Conservation (phyloP, 495 filamentous ascomycete genomes). For the Tuber borchii region DNA sequence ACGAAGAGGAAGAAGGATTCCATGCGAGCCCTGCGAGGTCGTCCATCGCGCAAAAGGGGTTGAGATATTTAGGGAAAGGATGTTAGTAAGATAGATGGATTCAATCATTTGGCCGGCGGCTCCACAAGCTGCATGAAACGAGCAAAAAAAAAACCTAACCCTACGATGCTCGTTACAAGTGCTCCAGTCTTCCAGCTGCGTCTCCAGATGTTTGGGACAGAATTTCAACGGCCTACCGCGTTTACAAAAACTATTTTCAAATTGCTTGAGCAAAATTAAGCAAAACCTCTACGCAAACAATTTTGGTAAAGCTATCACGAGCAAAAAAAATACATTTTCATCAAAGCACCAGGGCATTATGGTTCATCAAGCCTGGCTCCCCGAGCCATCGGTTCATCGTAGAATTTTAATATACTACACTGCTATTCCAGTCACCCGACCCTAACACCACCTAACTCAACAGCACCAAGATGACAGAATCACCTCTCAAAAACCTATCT, state of each 20-base stretch:
- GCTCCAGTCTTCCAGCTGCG: not conserved
- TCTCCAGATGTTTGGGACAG: not conserved
- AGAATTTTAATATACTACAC: not conserved
- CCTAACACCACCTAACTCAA: conserved; percentile 55
- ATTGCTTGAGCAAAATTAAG: not conserved
- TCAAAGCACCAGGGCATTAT: not conserved
- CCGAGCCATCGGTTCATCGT: not conserved
- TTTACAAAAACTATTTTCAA: not conserved
- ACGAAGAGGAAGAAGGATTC: conserved; percentile 20
- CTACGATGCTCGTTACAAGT: not conserved
- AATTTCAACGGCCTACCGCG: not conserved
- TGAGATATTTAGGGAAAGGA: not conserved
- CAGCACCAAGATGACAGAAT: conserved; percentile 87
- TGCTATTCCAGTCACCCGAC: not conserved
- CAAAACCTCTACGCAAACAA: not conserved
- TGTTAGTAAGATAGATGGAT: not conserved
- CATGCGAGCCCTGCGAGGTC: conserved; percentile 34
- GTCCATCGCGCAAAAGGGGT: conserved; percentile 21
- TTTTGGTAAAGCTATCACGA: not conserved
- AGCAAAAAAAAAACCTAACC: not conserved
- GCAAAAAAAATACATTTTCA: not conserved
- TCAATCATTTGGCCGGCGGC: not conserved
- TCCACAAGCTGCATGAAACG: not conserved
- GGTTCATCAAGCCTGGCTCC: not conserved
- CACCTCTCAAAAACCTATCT: conserved; percentile 80